Conservation (phyloP, 306 rosid species). For the Inga laurina region DNA sequence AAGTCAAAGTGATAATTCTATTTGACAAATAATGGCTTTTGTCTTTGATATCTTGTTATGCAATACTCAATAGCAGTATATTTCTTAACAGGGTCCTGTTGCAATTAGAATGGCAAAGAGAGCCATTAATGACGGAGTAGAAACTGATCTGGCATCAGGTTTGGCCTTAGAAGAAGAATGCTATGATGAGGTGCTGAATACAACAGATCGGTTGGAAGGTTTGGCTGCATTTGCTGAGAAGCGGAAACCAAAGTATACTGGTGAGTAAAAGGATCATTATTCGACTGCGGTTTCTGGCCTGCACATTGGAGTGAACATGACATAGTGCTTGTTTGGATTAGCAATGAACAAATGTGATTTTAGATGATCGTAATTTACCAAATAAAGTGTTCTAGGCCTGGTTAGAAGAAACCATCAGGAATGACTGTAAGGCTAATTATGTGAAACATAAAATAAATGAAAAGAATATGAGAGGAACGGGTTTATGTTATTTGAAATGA, state of each 20-base stretch:
- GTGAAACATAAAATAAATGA: background rate
- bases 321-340: background rate
- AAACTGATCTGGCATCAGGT: constrained; percentile 54
- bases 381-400: background rate
- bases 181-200: constrained; percentile 67
- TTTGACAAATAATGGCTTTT: background rate
- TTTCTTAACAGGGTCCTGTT: constrained; percentile 76
- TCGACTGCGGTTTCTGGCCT: background rate
- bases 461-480: background rate
- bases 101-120: constrained; percentile 86
- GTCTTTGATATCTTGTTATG: background rate
- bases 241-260: constrained; percentile 74
- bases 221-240: constrained; percentile 90
- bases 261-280: constrained; percentile 46
- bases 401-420: background rate
- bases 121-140: constrained; percentile 77
- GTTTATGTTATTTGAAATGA: background rate
- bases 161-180: constrained; percentile 74
- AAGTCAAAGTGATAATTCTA: background rate
- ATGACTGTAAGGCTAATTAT: background rate
- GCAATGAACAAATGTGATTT: background rate
- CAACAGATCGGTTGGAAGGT: constrained; percentile 86
- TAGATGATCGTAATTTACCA: background rate
- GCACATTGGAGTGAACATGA: background rate
- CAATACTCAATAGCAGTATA: background rate